Base-by-base conservation (phyloP, 129 eudicot genomes). In the Arctium minus region DNA sequence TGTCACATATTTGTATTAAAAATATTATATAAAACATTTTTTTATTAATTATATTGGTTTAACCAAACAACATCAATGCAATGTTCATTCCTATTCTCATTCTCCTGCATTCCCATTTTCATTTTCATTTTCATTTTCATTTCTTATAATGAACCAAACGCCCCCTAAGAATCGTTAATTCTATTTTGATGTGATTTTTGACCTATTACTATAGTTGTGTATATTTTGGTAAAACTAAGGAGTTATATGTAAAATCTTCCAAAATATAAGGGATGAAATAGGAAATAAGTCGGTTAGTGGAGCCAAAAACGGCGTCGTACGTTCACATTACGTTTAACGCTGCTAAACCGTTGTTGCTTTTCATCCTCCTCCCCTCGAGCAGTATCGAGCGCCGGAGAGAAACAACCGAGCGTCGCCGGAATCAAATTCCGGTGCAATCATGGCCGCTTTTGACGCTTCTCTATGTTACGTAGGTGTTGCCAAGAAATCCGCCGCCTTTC, bases 401-500 rank as follows among this genome's bases (percentile, higher is more conserved):
- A 73, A 60, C 70, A 29, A n/a, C 60, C 11, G 4, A 27, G 42
- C 60, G 50, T 76, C 77, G 72, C 29, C 73, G 74, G 76, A 70
- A 32, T 4, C 65, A 32, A 65, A 50, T 69, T 72, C 40, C 82
- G 32, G 77, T 8, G 17, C 46, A 69, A 80, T 75, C 73, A 95
- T 95, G 99, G 91, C 97, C 67, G 68, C 95, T 15, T 91, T 92
- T 27, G 99, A 95, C 87, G 94, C 87, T 85, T 94, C 97, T 8
- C 81, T 90, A 37, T 85, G 97, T 71, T 96, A 91, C 70, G 97
- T 96, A 76, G 99, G 98, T 27, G 83, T 96, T 62, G 94, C 87
- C 2, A 89, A 92, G n/a, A 88, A 87, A 44, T 96, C 99, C 82
- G 92, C 97, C 70, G 97, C 99, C 37, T 96, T 96, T 84, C 99